Conservation (phyloP, 441 rosid genomes). For the Eutrema salsugineum region DNA sequence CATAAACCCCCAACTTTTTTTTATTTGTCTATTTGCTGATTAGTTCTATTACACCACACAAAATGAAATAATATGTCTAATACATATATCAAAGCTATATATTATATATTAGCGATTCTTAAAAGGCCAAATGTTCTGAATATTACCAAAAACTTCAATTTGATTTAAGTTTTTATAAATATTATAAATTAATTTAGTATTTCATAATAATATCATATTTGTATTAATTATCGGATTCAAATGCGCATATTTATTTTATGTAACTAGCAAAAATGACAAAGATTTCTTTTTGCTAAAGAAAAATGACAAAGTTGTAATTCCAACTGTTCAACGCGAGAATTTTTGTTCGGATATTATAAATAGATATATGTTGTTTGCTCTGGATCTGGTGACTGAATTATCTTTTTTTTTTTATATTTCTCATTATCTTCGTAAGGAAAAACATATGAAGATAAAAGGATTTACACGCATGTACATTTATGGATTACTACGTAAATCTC, state of each 20-base stretch:
- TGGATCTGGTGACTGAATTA: no score
- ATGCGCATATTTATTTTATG: no score
- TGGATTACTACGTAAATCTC: constrained; percentile 23
- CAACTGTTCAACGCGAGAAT: no score
- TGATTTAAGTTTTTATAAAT: background rate
- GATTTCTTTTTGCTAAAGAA: no score
- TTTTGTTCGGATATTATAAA: no score
- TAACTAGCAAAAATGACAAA: no score
- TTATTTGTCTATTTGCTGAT: background rate
- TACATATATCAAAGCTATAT: background rate
- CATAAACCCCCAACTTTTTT: constrained; percentile 10
- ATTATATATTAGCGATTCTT: background rate
- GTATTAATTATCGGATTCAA: no score
- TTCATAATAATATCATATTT: no score
- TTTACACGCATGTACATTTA: constrained; percentile 16
- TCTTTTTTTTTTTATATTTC: no score
- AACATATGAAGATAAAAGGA: background rate
- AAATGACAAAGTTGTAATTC: no score
- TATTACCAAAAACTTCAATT: background rate
- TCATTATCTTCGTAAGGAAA: no score
- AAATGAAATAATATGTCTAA: background rate
- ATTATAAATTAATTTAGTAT: background rate
- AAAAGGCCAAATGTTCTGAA: background rate
- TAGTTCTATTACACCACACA: constrained; percentile 1
- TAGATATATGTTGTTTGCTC: no score